These are phyloP conservation scores for Aspergillus thermomutatus DNA, from an alignment of 2,329 filamentous ascomycete genomes.

Conservation along the genomic window DNA sequence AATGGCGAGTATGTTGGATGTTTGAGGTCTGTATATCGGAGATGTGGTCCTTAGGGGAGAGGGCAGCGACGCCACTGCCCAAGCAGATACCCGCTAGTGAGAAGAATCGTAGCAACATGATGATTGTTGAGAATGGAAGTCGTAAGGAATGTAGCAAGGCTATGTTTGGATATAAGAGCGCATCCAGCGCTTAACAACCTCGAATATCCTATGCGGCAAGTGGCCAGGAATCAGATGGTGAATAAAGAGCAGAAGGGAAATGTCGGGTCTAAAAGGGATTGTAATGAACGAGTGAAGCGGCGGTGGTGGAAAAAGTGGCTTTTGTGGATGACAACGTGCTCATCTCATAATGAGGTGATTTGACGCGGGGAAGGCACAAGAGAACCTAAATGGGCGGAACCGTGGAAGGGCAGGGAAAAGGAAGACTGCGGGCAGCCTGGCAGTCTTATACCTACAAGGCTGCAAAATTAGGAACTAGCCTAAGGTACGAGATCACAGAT, in stretches of 20 bases:
- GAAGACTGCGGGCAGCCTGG: not conserved
- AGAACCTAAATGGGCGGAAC: not conserved
- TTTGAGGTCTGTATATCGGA: not conserved
- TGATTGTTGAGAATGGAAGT: not conserved
- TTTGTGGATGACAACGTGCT: not conserved
- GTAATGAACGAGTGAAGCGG: not conserved
- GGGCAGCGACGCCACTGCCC: constrained; percentile 6
- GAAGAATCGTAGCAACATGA: constrained; percentile 15
- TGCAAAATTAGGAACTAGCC: not conserved
- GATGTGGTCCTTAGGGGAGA: not conserved
- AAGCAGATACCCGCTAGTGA: constrained; percentile 10
- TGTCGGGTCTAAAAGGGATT: not conserved
- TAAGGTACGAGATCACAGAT: not conserved
- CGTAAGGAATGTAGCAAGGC: not conserved
- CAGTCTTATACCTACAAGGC: not conserved
- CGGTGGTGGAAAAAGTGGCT: not conserved
- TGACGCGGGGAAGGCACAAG: not conserved
- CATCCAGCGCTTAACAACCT: not conserved
- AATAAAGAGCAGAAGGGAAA: not conserved
- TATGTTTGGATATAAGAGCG: not conserved
- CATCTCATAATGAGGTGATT: not conserved
- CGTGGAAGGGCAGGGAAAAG: not conserved
- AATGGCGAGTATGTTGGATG: not conserved
- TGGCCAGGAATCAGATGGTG: not conserved
- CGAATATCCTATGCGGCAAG: not conserved